Conservation (phyloP, 495 filamentous ascomycete genomes). For the Aspergillus coremiiformis region DNA sequence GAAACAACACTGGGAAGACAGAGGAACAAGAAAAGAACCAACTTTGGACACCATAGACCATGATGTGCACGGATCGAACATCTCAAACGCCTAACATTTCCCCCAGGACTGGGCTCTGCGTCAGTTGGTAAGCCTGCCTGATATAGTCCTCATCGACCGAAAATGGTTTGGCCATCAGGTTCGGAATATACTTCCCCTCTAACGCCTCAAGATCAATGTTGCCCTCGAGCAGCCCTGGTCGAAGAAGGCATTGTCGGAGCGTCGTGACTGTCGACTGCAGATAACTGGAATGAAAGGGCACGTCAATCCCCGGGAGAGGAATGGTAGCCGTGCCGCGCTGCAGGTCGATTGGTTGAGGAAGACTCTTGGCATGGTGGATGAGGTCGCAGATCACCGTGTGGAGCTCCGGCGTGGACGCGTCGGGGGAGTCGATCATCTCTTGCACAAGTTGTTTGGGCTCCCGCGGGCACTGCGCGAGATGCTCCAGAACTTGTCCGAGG, state of each 20-base stretch:
- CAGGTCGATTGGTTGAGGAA: conserved; percentile 17
- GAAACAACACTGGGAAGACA: background rate
- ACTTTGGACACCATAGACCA: background rate
- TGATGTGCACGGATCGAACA: background rate
- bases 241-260: conserved; percentile 25
- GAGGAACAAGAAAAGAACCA: background rate
- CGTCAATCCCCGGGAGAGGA: conserved; percentile 36
- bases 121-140: conserved; percentile 78
- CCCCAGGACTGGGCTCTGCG: conserved; percentile 26
- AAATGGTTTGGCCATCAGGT: conserved; percentile 32
- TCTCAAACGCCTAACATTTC: conserved; percentile 7
- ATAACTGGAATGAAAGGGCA: conserved; percentile 36
- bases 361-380: background rate
- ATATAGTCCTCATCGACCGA: conserved; percentile 83
- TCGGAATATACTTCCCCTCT: conserved; percentile 27
- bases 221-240: conserved; percentile 22
- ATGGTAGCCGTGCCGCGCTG: conserved; percentile 25
- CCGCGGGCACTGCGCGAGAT: conserved; percentile 5
- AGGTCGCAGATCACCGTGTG: conserved; percentile 1
- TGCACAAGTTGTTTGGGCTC: background rate
- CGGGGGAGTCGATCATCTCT: background rate
- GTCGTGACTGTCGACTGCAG: conserved; percentile 22
- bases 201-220: conserved; percentile 15
- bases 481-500: conserved; percentile 14
- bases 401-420: background rate